Percentiles rank a stretch among this genome's conserved stretches.
phyloP scores from a whole-genome alignment of 2,329 filamentous ascomycete species.

The Pezicula neosporulosa region DNA sequence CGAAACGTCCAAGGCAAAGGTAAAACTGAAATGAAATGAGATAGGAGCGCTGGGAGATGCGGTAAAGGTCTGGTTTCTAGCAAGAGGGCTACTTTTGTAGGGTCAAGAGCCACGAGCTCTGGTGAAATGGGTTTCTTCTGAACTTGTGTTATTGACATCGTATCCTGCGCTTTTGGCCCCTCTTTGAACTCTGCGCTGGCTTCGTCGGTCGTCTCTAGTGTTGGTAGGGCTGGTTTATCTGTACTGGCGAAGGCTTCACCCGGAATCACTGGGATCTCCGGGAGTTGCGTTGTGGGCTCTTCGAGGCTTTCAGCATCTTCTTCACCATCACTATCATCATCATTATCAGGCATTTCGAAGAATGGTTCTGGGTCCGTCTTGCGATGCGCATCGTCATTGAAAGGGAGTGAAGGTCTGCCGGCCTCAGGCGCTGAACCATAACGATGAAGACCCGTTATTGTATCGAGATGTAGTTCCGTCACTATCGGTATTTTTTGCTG shows the following conservation, averaged over 20 bases:
- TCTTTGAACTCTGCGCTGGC: background rate
- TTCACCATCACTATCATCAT: background rate
- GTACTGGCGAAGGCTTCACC: background rate
- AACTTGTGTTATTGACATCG: background rate
- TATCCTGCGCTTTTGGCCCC: background rate
- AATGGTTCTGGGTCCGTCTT: background rate
- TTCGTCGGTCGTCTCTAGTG: too few relatives aligned
- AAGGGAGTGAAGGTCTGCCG: background rate
- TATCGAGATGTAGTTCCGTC: background rate
- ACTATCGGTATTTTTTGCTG: background rate
- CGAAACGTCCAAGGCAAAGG: slow-evolving; percentile 36
- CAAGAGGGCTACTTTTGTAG: slow-evolving; percentile 25
- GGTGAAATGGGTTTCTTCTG: too few relatives aligned
- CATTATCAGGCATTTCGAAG: background rate
- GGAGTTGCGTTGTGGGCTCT: background rate
- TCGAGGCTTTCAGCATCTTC: background rate
- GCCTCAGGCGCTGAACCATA: background rate
- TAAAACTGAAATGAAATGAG: slow-evolving; percentile 30
- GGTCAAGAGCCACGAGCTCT: background rate
- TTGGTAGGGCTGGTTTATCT: too few relatives aligned
- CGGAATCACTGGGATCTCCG: background rate
- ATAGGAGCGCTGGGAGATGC: slow-evolving; percentile 26
- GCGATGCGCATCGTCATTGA: background rate
- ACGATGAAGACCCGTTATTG: background rate
- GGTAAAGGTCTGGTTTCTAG: slow-evolving; percentile 25